Base-by-base conservation (phyloP, 768 basidiomycete genomes). In the Tephrocybe sp. region DNA sequence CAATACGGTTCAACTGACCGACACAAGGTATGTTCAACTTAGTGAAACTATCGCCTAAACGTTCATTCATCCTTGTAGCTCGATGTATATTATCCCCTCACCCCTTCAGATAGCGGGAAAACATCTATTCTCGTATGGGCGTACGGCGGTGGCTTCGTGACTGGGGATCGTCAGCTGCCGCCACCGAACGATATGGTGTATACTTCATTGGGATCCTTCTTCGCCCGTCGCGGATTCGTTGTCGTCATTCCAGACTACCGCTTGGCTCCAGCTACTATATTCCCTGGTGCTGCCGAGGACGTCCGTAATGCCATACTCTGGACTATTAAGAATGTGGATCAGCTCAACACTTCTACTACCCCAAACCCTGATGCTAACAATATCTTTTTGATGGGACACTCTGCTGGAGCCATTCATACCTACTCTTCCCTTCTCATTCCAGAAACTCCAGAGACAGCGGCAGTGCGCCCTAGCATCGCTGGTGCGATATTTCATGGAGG, bases 221-320 rank as follows among this genome's bases (percentile, higher is more conserved):
- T 80, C 64, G 80, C 85, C 0, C 69, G 71, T 8, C 71, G 65
- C 13, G 85, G 85, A 0, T 76, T 84, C 65, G 52, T 85, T 56
- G 79, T 78, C n/a, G 67, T 86, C 56, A 80, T 88, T 54, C 76
- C 85, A 0, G 84, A 88, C 66, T 87, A 88, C 56, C 79, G 83
- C 0, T 75, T 88, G 35, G 76, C 77, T 4, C 85, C 85, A 5
- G 60, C 75, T 26, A 75, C 74, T 49, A 69, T 63, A n/a, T 86
- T 76, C 62, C 86, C 86, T 0, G 71, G 68, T 0, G 71, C 76
- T 0, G 75, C 74, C 0, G 73, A 81, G 55, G 85, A 87, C 58
- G 61, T 86, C 6, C 77, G 77, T 11, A 82, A 85, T 53, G 83
- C 85, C 10, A 59, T 84, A 6, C 58, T 71, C 17, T 87, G 84